These are phyloP conservation scores for Elaeagnus macrophylla DNA, from an alignment of 306 rosid species.

Conservation along the genomic window DNA sequence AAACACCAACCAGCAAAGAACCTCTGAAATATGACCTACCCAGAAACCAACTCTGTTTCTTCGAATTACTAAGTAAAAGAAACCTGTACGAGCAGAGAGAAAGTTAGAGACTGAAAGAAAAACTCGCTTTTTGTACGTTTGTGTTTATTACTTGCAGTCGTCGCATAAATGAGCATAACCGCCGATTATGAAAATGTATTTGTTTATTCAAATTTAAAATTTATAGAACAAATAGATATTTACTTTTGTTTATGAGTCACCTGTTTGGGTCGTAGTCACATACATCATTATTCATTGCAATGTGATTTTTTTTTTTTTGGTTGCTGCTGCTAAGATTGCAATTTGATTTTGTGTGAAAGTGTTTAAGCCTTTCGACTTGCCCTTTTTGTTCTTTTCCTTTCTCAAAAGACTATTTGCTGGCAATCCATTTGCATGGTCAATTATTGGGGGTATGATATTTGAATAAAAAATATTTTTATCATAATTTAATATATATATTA, in stretches of 20 bases:
- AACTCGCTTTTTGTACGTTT: slow-evolving; percentile 45
- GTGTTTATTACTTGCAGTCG: slow-evolving; percentile 26
- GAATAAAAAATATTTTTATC: background rate
- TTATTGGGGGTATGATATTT: slow-evolving; percentile 19
- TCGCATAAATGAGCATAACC: slow-evolving; percentile 29
- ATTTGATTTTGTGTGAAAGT: too few species aligned
- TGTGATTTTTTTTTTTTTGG: too few species aligned
- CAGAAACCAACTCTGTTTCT: slow-evolving; percentile 32
- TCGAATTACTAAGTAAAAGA: slow-evolving; percentile 15
- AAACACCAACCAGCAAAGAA: slow-evolving; percentile 27
- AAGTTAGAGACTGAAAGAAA: slow-evolving; percentile 16
- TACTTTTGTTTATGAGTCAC: slow-evolving; percentile 33
- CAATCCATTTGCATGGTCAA: slow-evolving; percentile 7
- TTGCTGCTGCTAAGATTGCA: too few species aligned
- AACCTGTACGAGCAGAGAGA: background rate
- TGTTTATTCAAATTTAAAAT: background rate
- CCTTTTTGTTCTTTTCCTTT: background rate
- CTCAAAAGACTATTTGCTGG: slow-evolving; percentile 3
- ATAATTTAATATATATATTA: too few species aligned
- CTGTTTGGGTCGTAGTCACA: too few species aligned
- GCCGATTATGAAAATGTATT: slow-evolving; percentile 1
- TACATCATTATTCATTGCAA: too few species aligned
- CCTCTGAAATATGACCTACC: slow-evolving; percentile 23
- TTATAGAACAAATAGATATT: background rate
- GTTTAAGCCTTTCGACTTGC: background rate